Conservation (phyloP, 2,329 filamentous ascomycete species). For the Atkinsonella hypoxylon region DNA sequence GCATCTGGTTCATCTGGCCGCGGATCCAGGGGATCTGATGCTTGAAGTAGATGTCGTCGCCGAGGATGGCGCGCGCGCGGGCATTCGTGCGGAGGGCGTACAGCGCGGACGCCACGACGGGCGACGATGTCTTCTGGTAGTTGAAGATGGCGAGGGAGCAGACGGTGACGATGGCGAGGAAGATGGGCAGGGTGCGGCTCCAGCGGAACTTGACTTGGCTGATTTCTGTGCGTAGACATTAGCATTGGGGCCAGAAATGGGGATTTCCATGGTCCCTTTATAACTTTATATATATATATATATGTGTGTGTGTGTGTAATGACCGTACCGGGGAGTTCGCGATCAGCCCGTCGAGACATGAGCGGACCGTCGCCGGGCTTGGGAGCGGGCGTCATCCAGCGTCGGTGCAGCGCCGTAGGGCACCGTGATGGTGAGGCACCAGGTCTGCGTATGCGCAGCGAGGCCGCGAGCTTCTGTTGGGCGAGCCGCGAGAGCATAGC, state of each 20-base stretch:
- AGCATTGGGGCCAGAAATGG: too few relatives aligned
- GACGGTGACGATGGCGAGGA: slow-evolving; percentile 56
- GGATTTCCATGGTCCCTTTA: too few relatives aligned
- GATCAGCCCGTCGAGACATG: slow-evolving; percentile 52
- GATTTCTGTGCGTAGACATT: too few relatives aligned
- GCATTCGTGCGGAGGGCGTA: slow-evolving; percentile 81
- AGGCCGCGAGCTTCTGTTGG: slow-evolving; percentile 14
- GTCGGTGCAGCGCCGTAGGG: slow-evolving; percentile 22
- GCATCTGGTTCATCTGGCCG: slow-evolving; percentile 85
- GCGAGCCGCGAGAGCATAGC: slow-evolving; percentile 13
- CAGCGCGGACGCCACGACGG: slow-evolving; percentile 74
- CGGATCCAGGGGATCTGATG: slow-evolving; percentile 72
- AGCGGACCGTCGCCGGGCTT: slow-evolving; percentile 49
- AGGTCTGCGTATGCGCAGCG: slow-evolving; percentile 11
- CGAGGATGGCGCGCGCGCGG: slow-evolving; percentile 63
- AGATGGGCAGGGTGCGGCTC: slow-evolving; percentile 67
- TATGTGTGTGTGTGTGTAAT: too few relatives aligned
- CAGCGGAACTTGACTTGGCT: slow-evolving; percentile 42
- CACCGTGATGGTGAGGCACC: too few relatives aligned
- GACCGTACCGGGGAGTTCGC: slow-evolving; percentile 53
- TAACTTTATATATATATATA: too few relatives aligned
- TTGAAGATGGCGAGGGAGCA: slow-evolving; percentile 90
- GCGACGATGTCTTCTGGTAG: slow-evolving; percentile 90
- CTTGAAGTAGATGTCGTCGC: slow-evolving; percentile 77
- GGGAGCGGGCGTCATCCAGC: slow-evolving; percentile 41